Evolutionary conservation across 1,284 basidiomycete genomes (phyloP).

Genomic region (Ganoderma sp.): DNA sequence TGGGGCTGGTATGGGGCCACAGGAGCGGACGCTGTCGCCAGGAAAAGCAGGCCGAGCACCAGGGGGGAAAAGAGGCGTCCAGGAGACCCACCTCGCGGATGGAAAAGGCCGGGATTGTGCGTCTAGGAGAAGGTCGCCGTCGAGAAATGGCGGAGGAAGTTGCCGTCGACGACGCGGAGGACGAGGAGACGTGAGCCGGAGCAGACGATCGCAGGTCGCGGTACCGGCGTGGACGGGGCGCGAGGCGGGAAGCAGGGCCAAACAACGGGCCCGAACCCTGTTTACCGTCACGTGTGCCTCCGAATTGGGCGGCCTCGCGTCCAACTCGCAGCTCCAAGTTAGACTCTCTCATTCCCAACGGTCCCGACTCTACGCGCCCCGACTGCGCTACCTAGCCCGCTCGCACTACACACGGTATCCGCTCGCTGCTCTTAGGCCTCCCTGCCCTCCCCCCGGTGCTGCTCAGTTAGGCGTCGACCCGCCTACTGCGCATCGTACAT

Average conservation of each 20-base stretch:
- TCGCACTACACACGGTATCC: background rate
- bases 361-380: background rate
- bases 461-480: conserved; percentile 1
- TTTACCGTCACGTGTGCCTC: conserved; percentile 18
- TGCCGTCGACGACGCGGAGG: background rate
- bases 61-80: conserved; percentile 9
- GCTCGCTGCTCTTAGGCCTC: background rate
- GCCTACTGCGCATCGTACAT: conserved; percentile 20
- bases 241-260: conserved; percentile 11
- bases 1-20: background rate
- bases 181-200: background rate
- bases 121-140: conserved; percentile 7
- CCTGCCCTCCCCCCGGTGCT: conserved; percentile 8
- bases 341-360: background rate
- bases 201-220: background rate
- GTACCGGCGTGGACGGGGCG: conserved; percentile 1
- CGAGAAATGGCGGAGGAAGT: background rate
- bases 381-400: background rate
- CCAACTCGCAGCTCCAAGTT: background rate
- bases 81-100: conserved; percentile 8
- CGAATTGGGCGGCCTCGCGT: background rate
- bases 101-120: conserved; percentile 1
- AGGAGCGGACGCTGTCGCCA: conserved; percentile 12
- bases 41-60: conserved; percentile 2
- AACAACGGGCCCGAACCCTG: conserved; percentile 19